Percentiles rank a stretch among this genome's conserved stretches.
Conservation (phyloP, 768 basidiomycete species). For the Hericium alpestre region DNA sequence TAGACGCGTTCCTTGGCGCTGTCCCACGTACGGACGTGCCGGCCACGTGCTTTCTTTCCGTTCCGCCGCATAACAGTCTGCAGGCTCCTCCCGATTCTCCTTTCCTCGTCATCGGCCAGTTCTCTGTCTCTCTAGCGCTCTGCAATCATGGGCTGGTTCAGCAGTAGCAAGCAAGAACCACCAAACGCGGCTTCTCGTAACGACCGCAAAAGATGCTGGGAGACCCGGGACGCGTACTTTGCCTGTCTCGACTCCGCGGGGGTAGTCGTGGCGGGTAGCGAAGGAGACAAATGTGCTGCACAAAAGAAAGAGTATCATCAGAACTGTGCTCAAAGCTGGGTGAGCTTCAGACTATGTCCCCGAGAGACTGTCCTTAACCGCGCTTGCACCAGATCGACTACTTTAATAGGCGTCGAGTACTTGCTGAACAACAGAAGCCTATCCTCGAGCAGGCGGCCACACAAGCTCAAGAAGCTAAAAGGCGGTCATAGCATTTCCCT, state of each 20-base stretch:
- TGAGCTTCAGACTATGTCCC: conserved; percentile 26
- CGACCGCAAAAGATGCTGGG: conserved; percentile 80
- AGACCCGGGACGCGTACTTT: conserved; percentile 74
- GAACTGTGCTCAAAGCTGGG: conserved; percentile 86
- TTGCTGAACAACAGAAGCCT: conserved; percentile 71
- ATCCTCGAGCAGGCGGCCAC: conserved; percentile 39
- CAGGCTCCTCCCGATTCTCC: not conserved
- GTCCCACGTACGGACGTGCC: not conserved
- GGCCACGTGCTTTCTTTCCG: not conserved
- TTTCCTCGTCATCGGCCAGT: not conserved
- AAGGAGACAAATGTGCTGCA: conserved; percentile 43
- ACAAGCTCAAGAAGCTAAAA: conserved; percentile 26
- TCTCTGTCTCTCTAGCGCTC: not conserved
- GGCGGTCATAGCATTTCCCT: conserved; percentile 5
- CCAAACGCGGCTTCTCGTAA: conserved; percentile 37
- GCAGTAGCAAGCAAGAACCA: conserved; percentile 27
- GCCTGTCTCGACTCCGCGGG: conserved; percentile 62
- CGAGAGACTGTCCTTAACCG: not conserved
- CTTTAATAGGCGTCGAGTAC: conserved; percentile 82
- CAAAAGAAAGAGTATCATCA: conserved; percentile 54
- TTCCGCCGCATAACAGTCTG: not conserved
- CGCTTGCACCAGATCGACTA: conserved; percentile 64
- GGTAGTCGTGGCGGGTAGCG: conserved; percentile 70
- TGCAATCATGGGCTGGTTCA: conserved; percentile 26
- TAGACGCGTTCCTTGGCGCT: not conserved